Percentiles rank a stretch among this genome's conserved stretches.
These are phyloP conservation scores for Aaosphaeria pasadenensis DNA, from an alignment of 2,329 filamentous ascomycete species.

Conservation along the genomic window DNA sequence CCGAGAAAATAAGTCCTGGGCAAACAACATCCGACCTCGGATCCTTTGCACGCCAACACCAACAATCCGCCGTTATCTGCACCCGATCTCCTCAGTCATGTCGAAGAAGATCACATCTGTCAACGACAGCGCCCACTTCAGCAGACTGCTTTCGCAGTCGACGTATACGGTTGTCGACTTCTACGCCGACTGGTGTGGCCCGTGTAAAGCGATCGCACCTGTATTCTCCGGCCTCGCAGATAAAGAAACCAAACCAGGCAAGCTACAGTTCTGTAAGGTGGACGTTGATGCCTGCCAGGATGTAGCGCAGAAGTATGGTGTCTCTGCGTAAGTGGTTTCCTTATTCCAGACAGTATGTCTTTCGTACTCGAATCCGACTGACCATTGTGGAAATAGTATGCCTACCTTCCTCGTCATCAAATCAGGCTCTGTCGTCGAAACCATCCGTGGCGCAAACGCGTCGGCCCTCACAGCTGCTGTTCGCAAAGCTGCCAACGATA, in stretches of 20 bases:
- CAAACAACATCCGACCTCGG: too few relatives aligned
- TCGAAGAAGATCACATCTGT: slow-evolving; percentile 9
- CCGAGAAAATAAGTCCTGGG: too few relatives aligned
- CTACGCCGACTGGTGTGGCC: slow-evolving; percentile 52
- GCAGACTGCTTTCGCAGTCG: slow-evolving; percentile 13
- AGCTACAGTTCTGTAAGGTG: slow-evolving; percentile 50
- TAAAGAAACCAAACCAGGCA: slow-evolving; percentile 41
- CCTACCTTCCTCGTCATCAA: slow-evolving; percentile 50
- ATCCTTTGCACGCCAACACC: too few relatives aligned
- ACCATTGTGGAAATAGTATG: slow-evolving; percentile 28
- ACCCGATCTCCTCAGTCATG: background rate
- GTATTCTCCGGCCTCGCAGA: slow-evolving; percentile 47
- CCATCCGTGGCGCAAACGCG: slow-evolving; percentile 49
- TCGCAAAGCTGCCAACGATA: slow-evolving; percentile 42
- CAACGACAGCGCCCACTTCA: slow-evolving; percentile 13
- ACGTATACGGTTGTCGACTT: slow-evolving; percentile 43
- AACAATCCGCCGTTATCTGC: too few relatives aligned
- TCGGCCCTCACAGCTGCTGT: slow-evolving; percentile 47
- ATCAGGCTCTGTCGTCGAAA: slow-evolving; percentile 42
- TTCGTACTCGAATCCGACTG: background rate
- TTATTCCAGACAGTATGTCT: background rate
- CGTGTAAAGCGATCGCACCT: slow-evolving; percentile 51
- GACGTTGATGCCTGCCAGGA: slow-evolving; percentile 50
- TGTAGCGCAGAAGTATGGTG: slow-evolving; percentile 45
- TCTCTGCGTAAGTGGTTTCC: slow-evolving; percentile 40